phyloP scores from a whole-genome alignment of 2,329 filamentous ascomycete species.

The Trichoderma brevicompactum region DNA sequence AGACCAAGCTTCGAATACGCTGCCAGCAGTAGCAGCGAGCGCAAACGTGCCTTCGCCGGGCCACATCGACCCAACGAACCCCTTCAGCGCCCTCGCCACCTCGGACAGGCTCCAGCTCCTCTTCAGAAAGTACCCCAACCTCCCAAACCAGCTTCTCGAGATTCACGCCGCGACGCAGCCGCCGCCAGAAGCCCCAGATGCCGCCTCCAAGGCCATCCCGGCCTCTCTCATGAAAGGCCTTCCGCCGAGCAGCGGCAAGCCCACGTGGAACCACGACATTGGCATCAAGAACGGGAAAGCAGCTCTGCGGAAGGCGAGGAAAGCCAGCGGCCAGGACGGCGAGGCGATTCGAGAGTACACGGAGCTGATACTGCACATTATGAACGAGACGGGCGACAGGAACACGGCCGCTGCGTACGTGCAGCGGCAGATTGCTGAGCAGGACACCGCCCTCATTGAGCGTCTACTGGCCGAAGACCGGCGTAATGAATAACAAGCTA shows the following conservation, averaged over 20 bases:
- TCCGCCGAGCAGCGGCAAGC: slow-evolving; percentile 35
- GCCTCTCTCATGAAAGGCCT: slow-evolving; percentile 43
- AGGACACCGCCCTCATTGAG: slow-evolving; percentile 56
- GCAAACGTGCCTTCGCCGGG: slow-evolving; percentile 15
- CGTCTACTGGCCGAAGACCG: slow-evolving; percentile 53
- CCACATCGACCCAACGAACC: slow-evolving; percentile 42
- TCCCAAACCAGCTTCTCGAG: slow-evolving; percentile 51
- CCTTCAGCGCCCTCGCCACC: slow-evolving; percentile 57
- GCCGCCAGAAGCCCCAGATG: slow-evolving; percentile 42
- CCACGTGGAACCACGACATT: slow-evolving; percentile 61
- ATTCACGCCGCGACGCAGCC: slow-evolving; percentile 58
- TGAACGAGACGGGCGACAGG: slow-evolving; percentile 41
- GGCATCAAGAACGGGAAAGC: slow-evolving; percentile 61
- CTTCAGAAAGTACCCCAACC: slow-evolving; percentile 57
- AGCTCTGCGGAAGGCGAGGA: slow-evolving; percentile 56
- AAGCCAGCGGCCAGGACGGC: slow-evolving; percentile 57
- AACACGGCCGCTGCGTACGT: slow-evolving; percentile 45
- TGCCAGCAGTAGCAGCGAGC: neutral
- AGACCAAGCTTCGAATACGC: slow-evolving; percentile 28
- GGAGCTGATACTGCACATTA: slow-evolving; percentile 57
- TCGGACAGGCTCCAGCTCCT: slow-evolving; percentile 55
- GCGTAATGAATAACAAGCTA: slow-evolving; percentile 34
- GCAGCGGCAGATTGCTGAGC: slow-evolving; percentile 50
- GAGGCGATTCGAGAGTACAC: slow-evolving; percentile 65
- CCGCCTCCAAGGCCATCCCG: slow-evolving; percentile 37